phyloP scores from a whole-genome alignment of 1,139 yeast species.

The Hemisphaericaspora lyxosophila region DNA sequence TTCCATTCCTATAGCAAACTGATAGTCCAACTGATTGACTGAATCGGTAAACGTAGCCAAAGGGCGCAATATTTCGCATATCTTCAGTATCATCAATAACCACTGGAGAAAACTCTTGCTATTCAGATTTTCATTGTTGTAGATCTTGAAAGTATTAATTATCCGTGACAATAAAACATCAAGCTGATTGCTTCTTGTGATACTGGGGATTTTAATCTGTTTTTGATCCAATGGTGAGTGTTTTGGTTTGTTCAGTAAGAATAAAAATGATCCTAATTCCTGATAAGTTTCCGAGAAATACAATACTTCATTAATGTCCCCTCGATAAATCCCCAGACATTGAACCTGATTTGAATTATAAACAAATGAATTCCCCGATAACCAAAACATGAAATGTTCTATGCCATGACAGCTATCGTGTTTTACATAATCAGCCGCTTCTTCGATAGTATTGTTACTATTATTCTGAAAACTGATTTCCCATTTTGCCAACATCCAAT shows the following conservation, averaged over 20 bases:
- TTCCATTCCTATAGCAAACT: conserved; percentile 10
- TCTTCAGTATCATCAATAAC: conserved; percentile 9
- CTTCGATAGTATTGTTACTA: too few relatives aligned
- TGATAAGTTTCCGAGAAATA: conserved; percentile 8
- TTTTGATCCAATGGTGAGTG: neutral
- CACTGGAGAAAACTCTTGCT: conserved; percentile 10
- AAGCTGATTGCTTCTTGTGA: conserved; percentile 4
- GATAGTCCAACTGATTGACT: conserved; percentile 9
- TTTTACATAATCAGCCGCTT: too few relatives aligned
- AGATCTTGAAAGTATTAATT: conserved; percentile 8
- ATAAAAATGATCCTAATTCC: conserved; percentile 9
- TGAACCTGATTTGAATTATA: conserved; percentile 1
- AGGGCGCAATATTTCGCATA: conserved; percentile 3
- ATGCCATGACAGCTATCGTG: conserved; percentile 19
- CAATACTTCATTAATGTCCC: conserved; percentile 8
- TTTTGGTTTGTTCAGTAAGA: conserved; percentile 2
- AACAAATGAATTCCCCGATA: conserved; percentile 25
- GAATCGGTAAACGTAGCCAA: conserved; percentile 1
- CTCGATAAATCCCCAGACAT: conserved; percentile 1
- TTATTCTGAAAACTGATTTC: conserved; percentile 12
- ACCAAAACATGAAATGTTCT: conserved; percentile 45
- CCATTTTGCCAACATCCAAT: conserved; percentile 55
- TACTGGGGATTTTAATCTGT: conserved; percentile 6
- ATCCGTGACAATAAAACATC: conserved; percentile 7
- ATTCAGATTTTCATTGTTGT: conserved; percentile 5